Conservation (phyloP, 495 filamentous ascomycete genomes). For the Halenospora varia region DNA sequence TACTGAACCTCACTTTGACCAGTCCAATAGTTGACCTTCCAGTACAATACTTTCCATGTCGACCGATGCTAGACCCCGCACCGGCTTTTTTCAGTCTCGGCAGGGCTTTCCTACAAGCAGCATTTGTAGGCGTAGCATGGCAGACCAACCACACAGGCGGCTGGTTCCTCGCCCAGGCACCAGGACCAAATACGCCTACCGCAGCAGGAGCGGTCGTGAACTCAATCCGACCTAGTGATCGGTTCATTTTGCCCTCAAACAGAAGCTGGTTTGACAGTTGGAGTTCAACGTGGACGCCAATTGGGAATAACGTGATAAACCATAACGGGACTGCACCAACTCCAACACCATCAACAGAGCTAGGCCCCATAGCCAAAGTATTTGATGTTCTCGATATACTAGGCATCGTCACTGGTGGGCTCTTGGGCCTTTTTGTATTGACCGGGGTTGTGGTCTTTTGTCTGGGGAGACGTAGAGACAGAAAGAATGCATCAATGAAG, state of each 20-base stretch:
- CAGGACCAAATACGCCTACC: slow-evolving; percentile 36
- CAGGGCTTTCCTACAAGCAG: slow-evolving; percentile 54
- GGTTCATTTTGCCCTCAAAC: slow-evolving; percentile 23
- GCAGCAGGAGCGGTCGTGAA: slow-evolving; percentile 14
- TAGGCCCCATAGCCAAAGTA: too few species aligned
- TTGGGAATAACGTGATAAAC: slow-evolving; percentile 12
- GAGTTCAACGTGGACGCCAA: slow-evolving; percentile 32
- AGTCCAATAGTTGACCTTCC: slow-evolving; percentile 37
- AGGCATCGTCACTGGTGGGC: too few species aligned
- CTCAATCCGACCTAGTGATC: slow-evolving; percentile 13
- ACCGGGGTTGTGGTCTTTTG: too few species aligned
- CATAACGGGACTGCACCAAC: slow-evolving; percentile 6
- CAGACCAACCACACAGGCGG: slow-evolving; percentile 23
- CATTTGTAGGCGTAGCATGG: slow-evolving; percentile 51
- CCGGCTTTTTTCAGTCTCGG: slow-evolving; percentile 43
- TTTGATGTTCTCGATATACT: too few species aligned
- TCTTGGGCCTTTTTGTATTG: too few species aligned
- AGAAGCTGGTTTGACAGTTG: slow-evolving; percentile 35
- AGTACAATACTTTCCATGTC: slow-evolving; percentile 44
- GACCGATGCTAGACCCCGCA: slow-evolving; percentile 14
- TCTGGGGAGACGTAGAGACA: too few species aligned
- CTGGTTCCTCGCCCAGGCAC: slow-evolving; percentile 49
- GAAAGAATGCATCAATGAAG: too few species aligned
- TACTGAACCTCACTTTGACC: slow-evolving; percentile 43
- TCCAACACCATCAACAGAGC: slow-evolving; percentile 2